These are phyloP conservation scores for Rutstroemia sydowiana DNA, from an alignment of 2,329 filamentous ascomycete species.

Conservation along the genomic window DNA sequence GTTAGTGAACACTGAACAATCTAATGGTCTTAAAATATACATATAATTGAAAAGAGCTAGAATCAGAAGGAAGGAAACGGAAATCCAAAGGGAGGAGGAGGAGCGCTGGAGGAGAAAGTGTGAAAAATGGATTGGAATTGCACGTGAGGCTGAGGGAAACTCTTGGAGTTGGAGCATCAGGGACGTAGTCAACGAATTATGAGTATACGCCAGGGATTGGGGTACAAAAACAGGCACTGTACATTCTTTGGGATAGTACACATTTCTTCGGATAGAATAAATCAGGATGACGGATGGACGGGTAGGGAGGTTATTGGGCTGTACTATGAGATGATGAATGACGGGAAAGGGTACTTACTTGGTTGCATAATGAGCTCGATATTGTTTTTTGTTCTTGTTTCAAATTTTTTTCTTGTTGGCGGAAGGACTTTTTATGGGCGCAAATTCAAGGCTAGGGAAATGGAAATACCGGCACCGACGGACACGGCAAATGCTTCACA, in stretches of 20 bases:
- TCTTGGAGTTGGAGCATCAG: constrained; percentile 74
- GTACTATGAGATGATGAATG: constrained; percentile 8
- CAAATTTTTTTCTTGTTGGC: background rate
- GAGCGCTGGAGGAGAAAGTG: constrained; percentile 84
- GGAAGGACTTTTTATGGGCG: background rate
- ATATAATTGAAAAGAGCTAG: constrained; percentile 51
- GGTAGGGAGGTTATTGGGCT: constrained; percentile 3
- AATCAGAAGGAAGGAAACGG: constrained; percentile 81
- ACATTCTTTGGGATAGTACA: constrained; percentile 10
- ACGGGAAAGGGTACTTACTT: background rate
- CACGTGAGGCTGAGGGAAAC: constrained; percentile 42
- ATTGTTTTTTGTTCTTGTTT: background rate
- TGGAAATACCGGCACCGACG: background rate
- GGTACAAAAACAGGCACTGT: constrained; percentile 1
- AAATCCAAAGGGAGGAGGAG: constrained; percentile 91
- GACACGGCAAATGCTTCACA: constrained; percentile 7
- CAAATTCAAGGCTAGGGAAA: background rate
- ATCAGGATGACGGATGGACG: background rate
- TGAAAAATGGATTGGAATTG: constrained; percentile 68
- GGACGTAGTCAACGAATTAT: constrained; percentile 40
- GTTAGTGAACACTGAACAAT: constrained; percentile 12
- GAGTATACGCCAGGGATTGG: constrained; percentile 1
- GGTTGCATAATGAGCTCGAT: constrained; percentile 7
- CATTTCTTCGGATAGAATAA: constrained; percentile 5
- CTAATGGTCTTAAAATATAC: constrained; percentile 1